A percentile compares a stretch with the other conserved stretches of the same genome.
Conservation (phyloP, 2,329 filamentous ascomycete genomes). For the Aspergillus vadensis region DNA sequence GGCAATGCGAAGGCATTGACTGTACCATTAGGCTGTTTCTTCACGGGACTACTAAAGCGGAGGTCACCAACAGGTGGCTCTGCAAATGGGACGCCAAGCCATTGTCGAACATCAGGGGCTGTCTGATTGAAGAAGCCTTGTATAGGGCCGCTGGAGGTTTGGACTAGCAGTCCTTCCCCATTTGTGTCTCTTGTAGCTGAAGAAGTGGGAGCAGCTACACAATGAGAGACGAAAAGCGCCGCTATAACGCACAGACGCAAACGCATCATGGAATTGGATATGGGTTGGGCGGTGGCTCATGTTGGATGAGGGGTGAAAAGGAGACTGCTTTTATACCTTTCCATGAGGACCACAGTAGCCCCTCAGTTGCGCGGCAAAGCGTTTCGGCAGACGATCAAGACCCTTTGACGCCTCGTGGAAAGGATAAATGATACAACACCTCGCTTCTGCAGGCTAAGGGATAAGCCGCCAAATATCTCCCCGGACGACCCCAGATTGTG, state of each 20-base stretch:
- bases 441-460: neutral
- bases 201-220: neutral
- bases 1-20: conserved; percentile 15
- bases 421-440: neutral
- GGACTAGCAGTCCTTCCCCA: conserved; percentile 3
- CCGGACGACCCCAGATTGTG: neutral
- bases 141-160: conserved; percentile 20
- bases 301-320: neutral
- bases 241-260: neutral
- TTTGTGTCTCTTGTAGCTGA: neutral
- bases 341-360: neutral
- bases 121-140: conserved; percentile 23
- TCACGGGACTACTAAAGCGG: conserved; percentile 43
- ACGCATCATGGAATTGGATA: neutral
- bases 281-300: neutral
- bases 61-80: conserved; percentile 46
- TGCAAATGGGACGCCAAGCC: conserved; percentile 51
- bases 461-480: neutral
- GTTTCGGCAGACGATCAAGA: neutral
- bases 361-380: neutral
- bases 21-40: conserved; percentile 22
- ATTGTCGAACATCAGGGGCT: conserved; percentile 26
- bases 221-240: neutral
- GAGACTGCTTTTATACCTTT: neutral
- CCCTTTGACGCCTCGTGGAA: neutral